Percentiles rank a stretch among this genome's conserved stretches.
phyloP scores from a whole-genome alignment of 202 grass and related monocot genomes.

The Eragrostis tef region DNA sequence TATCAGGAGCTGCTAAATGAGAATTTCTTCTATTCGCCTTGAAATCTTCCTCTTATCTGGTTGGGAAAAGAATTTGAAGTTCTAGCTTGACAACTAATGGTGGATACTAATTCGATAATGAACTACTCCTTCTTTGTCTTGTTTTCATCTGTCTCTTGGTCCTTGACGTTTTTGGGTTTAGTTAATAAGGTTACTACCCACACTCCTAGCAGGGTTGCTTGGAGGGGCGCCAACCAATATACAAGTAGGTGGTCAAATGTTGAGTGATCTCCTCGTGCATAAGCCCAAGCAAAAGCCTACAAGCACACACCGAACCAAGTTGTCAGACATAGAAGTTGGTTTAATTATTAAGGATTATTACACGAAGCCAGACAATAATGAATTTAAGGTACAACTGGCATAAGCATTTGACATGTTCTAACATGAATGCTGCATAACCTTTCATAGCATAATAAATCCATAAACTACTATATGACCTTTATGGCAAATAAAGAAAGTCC shows the following conservation, averaged over 20 bases:
- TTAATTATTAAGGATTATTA: constrained; percentile 11
- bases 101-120: constrained; percentile 14
- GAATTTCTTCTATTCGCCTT: constrained; percentile 13
- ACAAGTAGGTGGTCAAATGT: constrained; percentile 81
- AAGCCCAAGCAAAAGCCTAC: constrained; percentile 97
- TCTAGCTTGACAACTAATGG: constrained; percentile 36
- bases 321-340: constrained; percentile 14
- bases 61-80: constrained; percentile 23
- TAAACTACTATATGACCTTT: not conserved
- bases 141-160: constrained; percentile 46
- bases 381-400: not conserved
- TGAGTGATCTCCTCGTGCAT: constrained; percentile 81
- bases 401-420: constrained; percentile 25
- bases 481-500: not conserved
- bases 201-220: constrained; percentile 76
- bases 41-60: not conserved
- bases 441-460: not conserved
- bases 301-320: constrained; percentile 18
- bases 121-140: constrained; percentile 72
- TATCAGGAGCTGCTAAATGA: constrained; percentile 12
- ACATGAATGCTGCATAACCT: not conserved
- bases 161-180: constrained; percentile 58
- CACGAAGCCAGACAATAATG: constrained; percentile 3
- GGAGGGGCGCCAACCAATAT: constrained; percentile 91
- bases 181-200: constrained; percentile 65